Evolutionary conservation across 2,329 filamentous ascomycete species (phyloP), one percentile per base, ranked within the genome.

Genomic region (Fusarium marasasianum): DNA sequence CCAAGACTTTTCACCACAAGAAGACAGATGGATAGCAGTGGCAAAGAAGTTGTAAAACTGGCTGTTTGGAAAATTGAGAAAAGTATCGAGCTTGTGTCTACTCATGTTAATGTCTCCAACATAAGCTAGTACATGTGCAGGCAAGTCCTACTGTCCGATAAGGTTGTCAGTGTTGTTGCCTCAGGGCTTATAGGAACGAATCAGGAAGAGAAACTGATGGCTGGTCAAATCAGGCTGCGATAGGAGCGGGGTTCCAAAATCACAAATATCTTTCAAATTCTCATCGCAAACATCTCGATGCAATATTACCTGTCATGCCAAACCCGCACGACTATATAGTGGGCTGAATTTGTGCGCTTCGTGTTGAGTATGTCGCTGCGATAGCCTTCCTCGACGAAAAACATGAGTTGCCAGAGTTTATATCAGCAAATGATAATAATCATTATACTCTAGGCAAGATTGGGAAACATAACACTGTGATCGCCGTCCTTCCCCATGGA

Each of bases 331-430:
- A 63, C 17, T 86, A 86, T 57, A 83, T 78, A 1, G 80, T 86
- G 14, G 84, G 83, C 18, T 86, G 84, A 84, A 84, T 87, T 11
- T 86, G 82, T 57, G 84, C 84, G 15, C 65, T 86, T 4, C n/a
- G 9, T 0, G 78, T 72, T 1, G 84, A 87, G 59, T 78, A 75
- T 44, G 77, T 82, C 45, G 84, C 84, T 9, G 84, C 84, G 6
- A 71, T 71, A 35, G 72, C 51, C 1, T 81, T 85, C 35, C 81
- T 86, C 5, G 84, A 87, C 48, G 81, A 85, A 48, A 17, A 31
- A 17, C 50, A 66, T 4, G 43, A 31, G 6, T 1, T 20, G 2
- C 63, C 37, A 63, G 65, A 77, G 44, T 81, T 84, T 40, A 76
- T 79, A 18, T 22, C 63, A 1, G 31, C 7, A 7, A 35, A 66